Conservation (phyloP, 495 filamentous ascomycete genomes). For the Tuber magnatum region DNA sequence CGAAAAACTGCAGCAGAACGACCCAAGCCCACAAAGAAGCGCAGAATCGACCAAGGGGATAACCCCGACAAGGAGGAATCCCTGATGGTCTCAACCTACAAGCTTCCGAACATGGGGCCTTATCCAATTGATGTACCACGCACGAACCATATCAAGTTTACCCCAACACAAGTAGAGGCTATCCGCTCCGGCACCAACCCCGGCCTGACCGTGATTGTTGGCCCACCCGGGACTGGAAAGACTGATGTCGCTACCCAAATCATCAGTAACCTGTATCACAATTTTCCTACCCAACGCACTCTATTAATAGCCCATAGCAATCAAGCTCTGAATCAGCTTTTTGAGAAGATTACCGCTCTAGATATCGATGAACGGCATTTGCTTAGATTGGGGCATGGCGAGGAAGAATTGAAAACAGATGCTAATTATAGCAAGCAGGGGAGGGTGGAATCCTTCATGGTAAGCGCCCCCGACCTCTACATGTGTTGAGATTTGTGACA, state of each 20-base stretch:
- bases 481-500: neutral
- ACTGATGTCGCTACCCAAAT: constrained; percentile 98
- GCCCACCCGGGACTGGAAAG: constrained; percentile 93
- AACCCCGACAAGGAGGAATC: constrained; percentile 55
- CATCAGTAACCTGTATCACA: constrained; percentile 98
- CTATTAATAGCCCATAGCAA: constrained; percentile 95
- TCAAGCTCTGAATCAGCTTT: constrained; percentile 96
- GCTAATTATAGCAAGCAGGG: constrained; percentile 89
- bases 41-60: constrained; percentile 65
- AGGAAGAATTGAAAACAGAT: constrained; percentile 84
- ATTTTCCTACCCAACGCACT: constrained; percentile 86
- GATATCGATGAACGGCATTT: constrained; percentile 96
- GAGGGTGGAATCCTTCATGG: constrained; percentile 85
- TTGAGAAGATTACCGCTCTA: constrained; percentile 89
- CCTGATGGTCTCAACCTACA: constrained; percentile 82
- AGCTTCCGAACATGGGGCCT: constrained; percentile 80
- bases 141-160: constrained; percentile 78
- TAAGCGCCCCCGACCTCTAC: constrained; percentile 6
- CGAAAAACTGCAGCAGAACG: constrained; percentile 47
- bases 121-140: constrained; percentile 85
- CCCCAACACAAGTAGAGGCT: constrained; percentile 81
- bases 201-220: constrained; percentile 88
- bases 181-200: constrained; percentile 92
- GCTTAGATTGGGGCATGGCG: constrained; percentile 84
- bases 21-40: constrained; percentile 65